These are phyloP conservation scores for Blastobotrys petasosporus DNA, from an alignment of 1,139 yeast genomes.

Conservation along the genomic window DNA sequence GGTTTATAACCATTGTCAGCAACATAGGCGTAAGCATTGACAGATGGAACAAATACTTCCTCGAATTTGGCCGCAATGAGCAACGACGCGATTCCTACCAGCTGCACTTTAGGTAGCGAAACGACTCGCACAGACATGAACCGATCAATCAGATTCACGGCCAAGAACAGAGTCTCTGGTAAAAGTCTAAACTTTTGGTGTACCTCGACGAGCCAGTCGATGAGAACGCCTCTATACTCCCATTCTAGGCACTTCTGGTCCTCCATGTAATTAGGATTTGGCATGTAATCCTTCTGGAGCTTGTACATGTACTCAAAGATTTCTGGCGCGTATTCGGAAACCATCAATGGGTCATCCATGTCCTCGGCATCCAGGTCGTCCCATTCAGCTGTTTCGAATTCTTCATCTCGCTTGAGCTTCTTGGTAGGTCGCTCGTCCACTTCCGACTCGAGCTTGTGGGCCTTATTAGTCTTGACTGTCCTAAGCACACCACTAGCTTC, in stretches of 20 bases:
- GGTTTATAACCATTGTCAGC: conserved; percentile 81
- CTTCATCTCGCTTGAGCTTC: conserved; percentile 7
- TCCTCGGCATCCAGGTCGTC: conserved; percentile 92
- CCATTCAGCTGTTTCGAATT: conserved; percentile 41
- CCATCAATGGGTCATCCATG: conserved; percentile 89
- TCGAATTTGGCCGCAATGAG: conserved; percentile 95
- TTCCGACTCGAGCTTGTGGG: conserved; percentile 7
- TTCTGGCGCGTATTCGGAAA: conserved; percentile 83
- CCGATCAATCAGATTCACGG: conserved; percentile 87
- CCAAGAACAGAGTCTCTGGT: conserved; percentile 86
- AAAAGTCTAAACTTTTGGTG: conserved; percentile 79
- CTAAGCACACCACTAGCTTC: not conserved
- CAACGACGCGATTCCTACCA: conserved; percentile 83
- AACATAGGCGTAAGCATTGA: conserved; percentile 80
- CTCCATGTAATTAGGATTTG: conserved; percentile 66
- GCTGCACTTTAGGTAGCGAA: conserved; percentile 77
- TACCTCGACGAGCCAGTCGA: conserved; percentile 94
- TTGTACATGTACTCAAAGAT: conserved; percentile 76
- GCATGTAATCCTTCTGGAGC: conserved; percentile 70
- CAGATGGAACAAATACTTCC: conserved; percentile 88
- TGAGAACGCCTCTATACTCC: conserved; percentile 80
- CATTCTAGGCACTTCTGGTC: conserved; percentile 60
- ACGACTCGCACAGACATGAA: conserved; percentile 77
- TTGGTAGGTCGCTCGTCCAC: conserved; percentile 10
- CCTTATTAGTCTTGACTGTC: conserved; percentile 3